phyloP scores from a whole-genome alignment of 805 yeast species.

The Starmera caribaea region DNA sequence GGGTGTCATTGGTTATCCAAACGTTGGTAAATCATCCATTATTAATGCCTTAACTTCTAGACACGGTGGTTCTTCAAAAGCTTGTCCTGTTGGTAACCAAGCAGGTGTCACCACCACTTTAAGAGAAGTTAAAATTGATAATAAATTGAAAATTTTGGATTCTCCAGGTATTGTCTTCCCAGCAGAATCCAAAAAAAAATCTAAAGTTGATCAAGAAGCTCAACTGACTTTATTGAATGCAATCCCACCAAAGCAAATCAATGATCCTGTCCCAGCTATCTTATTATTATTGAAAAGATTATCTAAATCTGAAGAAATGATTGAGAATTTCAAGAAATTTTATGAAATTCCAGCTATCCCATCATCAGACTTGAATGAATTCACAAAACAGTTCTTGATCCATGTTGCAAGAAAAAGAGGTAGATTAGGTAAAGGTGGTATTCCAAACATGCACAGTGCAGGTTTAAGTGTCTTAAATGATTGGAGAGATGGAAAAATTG shows the following conservation, averaged over 20 bases:
- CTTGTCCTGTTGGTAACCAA: slow-evolving; percentile 95
- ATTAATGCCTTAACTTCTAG: slow-evolving; percentile 82
- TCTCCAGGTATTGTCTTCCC: slow-evolving; percentile 99
- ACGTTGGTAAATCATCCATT: slow-evolving; percentile 92
- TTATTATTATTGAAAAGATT: slow-evolving; percentile 67
- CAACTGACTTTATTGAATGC: slow-evolving; percentile 83
- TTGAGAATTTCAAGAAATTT: slow-evolving; percentile 60
- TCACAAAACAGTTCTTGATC: slow-evolving; percentile 77
- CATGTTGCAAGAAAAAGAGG: slow-evolving; percentile 92
- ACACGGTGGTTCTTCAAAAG: slow-evolving; percentile 62
- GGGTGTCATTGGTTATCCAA: slow-evolving; percentile 96
- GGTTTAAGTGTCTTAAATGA: slow-evolving; percentile 77
- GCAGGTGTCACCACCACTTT: slow-evolving; percentile 94
- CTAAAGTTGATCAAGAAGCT: slow-evolving; percentile 68
- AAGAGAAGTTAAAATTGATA: slow-evolving; percentile 88
- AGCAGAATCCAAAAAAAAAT: slow-evolving; percentile 39
- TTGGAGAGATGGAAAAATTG: slow-evolving; percentile 94
- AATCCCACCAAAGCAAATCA: slow-evolving; percentile 74
- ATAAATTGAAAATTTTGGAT: slow-evolving; percentile 79
- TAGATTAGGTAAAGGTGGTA: slow-evolving; percentile 84
- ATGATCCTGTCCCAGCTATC: slow-evolving; percentile 80
- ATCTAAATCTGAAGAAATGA: slow-evolving; percentile 65
- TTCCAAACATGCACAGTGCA: slow-evolving; percentile 83
- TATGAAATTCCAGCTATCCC: slow-evolving; percentile 80
- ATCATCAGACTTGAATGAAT: slow-evolving; percentile 60